Conservation (phyloP, 148 eudicot species). For the Oxyria digyna region DNA sequence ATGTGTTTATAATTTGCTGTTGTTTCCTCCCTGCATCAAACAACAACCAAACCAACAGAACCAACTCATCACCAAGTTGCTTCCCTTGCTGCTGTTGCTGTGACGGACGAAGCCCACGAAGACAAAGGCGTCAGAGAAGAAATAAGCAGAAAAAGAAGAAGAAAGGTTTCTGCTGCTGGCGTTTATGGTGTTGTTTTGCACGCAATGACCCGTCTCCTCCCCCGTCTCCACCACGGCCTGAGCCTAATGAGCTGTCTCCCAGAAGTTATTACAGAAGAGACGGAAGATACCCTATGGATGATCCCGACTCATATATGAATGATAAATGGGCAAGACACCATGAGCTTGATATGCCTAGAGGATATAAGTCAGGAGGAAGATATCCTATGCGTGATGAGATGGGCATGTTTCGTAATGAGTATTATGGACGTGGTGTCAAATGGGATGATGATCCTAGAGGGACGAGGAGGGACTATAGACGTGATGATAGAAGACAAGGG, state of each 20-base stretch:
- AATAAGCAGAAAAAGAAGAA: background rate
- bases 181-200: constrained; percentile 3
- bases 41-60: background rate
- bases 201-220: background rate
- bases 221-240: background rate
- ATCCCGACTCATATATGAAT: background rate
- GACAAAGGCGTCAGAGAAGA: background rate
- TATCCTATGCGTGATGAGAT: background rate
- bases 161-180: constrained; percentile 7
- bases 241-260: background rate
- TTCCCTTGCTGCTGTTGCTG: background rate
- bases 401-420: background rate
- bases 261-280: background rate
- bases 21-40: background rate
- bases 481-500: background rate
- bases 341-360: background rate
- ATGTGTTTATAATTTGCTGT: background rate
- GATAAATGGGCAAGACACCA: background rate
- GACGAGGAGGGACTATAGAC: background rate
- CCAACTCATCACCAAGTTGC: background rate
- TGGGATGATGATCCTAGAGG: background rate
- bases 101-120: background rate
- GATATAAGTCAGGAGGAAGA: constrained; percentile 1
- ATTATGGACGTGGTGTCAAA: background rate
- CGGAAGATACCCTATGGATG: constrained; percentile 3